Conservation (phyloP, 805 yeast species). For the Wickerhamiella dianesei region DNA sequence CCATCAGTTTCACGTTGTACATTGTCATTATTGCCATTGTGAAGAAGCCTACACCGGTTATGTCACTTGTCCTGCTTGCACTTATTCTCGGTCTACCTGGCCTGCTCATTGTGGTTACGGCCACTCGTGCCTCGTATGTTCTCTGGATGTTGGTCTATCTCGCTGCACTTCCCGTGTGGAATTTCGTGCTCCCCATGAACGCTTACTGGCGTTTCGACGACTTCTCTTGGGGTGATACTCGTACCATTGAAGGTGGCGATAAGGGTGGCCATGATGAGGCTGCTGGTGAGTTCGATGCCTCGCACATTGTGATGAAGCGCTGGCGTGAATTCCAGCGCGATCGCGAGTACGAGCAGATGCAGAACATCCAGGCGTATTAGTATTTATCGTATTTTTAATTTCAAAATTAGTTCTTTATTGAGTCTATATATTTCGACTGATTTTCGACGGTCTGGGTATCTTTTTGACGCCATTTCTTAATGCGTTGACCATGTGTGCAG, state of each 20-base stretch:
- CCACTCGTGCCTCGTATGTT: conserved; percentile 56
- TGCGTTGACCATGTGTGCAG: too few relatives aligned
- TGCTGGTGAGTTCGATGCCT: conserved; percentile 83
- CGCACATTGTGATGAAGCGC: conserved; percentile 75
- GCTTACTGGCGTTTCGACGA: conserved; percentile 94
- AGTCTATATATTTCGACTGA: too few relatives aligned
- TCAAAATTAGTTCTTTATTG: too few relatives aligned
- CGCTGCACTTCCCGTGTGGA: conserved; percentile 84
- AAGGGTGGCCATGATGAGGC: conserved; percentile 52
- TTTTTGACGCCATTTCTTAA: too few relatives aligned
- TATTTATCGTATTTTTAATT: too few relatives aligned
- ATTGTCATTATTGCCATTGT: conserved; percentile 60
- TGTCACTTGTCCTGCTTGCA: conserved; percentile 64
- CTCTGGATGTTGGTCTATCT: conserved; percentile 70
- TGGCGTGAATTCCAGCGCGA: conserved; percentile 91
- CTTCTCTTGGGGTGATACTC: conserved; percentile 92
- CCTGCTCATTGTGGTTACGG: conserved; percentile 63
- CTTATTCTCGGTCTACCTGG: conserved; percentile 81
- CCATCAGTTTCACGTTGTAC: conserved; percentile 69
- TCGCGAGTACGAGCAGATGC: conserved; percentile 27
- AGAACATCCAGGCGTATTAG: neutral
- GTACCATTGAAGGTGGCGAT: conserved; percentile 60
- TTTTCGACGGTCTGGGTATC: too few relatives aligned
- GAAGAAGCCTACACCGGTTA: conserved; percentile 57
- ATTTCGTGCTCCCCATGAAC: conserved; percentile 71